Evolutionary conservation across 257 asterid genomes (phyloP), one percentile per base, ranked within the genome.

Genomic region (Phtheirospermum japonicum): DNA sequence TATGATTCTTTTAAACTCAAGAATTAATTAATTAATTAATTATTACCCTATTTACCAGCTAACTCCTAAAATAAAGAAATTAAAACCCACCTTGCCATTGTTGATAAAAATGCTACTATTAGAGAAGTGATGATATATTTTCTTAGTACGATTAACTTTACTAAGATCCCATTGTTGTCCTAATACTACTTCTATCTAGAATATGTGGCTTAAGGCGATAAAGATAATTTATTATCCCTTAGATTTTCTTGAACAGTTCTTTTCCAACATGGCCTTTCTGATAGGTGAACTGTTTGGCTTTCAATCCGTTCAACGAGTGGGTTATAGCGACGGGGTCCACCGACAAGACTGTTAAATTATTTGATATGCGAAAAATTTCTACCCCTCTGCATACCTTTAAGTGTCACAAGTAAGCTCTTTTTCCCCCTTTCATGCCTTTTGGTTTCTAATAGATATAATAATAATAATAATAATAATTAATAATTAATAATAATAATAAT

Each of bases 241-340:
- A n/a, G n/a, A n/a, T n/a, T n/a, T n/a, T n/a, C n/a, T n/a, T 36
- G 42, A 36, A 12, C 12, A 36, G 33, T n/a, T 37, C 26, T 23
- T 23, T 6, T 33, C 49, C 7, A 19, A 10, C 1, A 5, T 50
- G 53, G 53, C 28, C 11, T 32, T 50, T 58, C 64, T 68, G 62
- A 68, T 59, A 87, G 93, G 95, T 87, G 53, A 87, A 84, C 75
- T 82, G 95, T 65, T 75, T 87, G 63, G 89, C 95, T 42, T 87
- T 87, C 75, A 84, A 87, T 75, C 95, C 93, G 61, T 78, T 84
- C 68, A 86, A 84, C 37, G 93, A 87, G 67, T 87, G 93, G 95
- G 76, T 84, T 67, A 80, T 87, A 30, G 95, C 95, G 50, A 87
- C 93, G 2, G 95, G 23, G 92, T 86, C 45, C 79, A 80, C n/a